Conservation (phyloP, 805 yeast species). For the Candida patagonica region DNA sequence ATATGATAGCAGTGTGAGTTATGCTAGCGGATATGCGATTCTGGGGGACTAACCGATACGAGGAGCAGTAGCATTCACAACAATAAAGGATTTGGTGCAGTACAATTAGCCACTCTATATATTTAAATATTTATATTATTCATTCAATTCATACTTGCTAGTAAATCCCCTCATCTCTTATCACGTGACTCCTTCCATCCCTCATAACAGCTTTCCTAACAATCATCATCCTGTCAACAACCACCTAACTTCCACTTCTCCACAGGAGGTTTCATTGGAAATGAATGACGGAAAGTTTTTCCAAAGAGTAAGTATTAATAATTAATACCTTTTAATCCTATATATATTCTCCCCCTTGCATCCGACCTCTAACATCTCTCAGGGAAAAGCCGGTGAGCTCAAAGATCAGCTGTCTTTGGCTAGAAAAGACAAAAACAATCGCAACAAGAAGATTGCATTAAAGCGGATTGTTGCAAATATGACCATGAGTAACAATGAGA, state of each 20-base stretch:
- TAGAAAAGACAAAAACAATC: slow-evolving; percentile 27
- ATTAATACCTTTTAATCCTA: neutral
- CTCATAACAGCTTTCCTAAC: neutral
- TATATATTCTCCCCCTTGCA: too few relatives aligned
- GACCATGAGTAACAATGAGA: slow-evolving; percentile 73
- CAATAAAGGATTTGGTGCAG: too few relatives aligned
- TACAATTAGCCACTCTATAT: too few relatives aligned
- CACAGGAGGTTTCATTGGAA: neutral
- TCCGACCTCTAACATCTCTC: neutral
- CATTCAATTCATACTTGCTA: neutral
- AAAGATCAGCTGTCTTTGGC: slow-evolving; percentile 27
- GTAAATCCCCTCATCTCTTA: neutral
- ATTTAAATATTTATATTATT: neutral
- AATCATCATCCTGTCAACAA: too few relatives aligned
- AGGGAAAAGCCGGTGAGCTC: slow-evolving; percentile 32
- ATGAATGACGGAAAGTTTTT: slow-evolving; percentile 26
- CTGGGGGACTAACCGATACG: slow-evolving; percentile 4
- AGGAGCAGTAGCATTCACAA: too few relatives aligned
- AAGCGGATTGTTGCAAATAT: slow-evolving; percentile 75
- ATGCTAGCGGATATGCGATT: slow-evolving; percentile 66
- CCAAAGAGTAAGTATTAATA: slow-evolving; percentile 17
- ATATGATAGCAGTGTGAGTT: slow-evolving; percentile 78
- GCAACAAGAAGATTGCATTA: slow-evolving; percentile 39
- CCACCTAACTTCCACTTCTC: too few relatives aligned
- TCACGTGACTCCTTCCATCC: neutral